phyloP scores from a whole-genome alignment of 176 grass and related monocot genomes.

The Hyparrhenia diplandra region DNA sequence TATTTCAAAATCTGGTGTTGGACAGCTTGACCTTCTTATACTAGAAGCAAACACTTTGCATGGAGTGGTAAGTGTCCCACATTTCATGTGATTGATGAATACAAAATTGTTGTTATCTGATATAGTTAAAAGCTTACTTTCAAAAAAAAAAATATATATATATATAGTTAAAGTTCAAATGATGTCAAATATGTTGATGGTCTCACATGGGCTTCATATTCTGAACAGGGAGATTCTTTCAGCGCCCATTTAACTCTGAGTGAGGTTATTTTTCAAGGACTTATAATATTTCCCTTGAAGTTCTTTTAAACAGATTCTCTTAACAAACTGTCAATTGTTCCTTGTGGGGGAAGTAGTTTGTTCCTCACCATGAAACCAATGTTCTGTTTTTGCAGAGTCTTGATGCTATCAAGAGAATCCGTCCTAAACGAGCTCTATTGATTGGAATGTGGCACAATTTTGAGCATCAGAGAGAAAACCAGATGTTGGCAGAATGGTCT shows the following conservation, averaged over 20 bases:
- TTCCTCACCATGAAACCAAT: neutral
- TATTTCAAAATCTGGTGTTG: conserved; percentile 29
- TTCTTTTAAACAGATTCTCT: neutral
- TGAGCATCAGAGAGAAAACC: conserved; percentile 51
- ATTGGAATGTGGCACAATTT: conserved; percentile 75
- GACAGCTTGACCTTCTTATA: conserved; percentile 23
- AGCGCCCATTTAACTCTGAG: conserved; percentile 30
- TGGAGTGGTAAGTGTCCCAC: conserved; percentile 30
- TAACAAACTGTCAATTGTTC: neutral
- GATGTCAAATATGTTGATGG: too few species aligned
- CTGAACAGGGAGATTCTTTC: conserved; percentile 27
- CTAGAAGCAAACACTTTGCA: conserved; percentile 21
- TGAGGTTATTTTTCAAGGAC: conserved; percentile 14
- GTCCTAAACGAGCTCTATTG: conserved; percentile 50
- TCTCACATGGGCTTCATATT: neutral
- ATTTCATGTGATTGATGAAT: too few species aligned
- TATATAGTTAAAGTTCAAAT: too few species aligned
- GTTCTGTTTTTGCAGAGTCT: conserved; percentile 33
- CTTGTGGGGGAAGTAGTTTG: too few species aligned
- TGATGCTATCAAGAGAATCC: conserved; percentile 63
- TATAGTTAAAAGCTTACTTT: too few species aligned
- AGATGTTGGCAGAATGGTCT: conserved; percentile 61
- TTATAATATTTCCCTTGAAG: neutral
- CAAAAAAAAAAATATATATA: too few species aligned
- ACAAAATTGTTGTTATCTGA: too few species aligned